Evolutionary conservation across 768 basidiomycete genomes (phyloP).

Genomic region (Suillus spraguei): DNA sequence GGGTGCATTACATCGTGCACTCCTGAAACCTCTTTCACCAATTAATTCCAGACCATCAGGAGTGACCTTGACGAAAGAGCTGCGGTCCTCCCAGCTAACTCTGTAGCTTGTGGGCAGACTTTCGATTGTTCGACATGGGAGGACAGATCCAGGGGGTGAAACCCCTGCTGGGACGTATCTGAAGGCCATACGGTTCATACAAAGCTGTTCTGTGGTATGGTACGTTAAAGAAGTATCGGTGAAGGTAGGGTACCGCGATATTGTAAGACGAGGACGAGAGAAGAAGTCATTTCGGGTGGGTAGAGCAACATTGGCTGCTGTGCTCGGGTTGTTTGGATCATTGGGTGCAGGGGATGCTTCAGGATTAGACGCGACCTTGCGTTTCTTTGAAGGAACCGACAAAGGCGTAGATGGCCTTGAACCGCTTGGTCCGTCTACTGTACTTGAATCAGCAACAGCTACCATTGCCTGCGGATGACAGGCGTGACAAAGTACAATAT

Average conservation of each 20-base stretch:
- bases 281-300: conserved; percentile 70
- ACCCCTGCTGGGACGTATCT: conserved; percentile 83
- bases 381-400: conserved; percentile 38
- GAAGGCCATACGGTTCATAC: conserved; percentile 75
- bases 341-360: conserved; percentile 62
- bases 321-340: conserved; percentile 43
- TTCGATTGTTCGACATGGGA: conserved; percentile 81
- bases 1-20: conserved; percentile 87
- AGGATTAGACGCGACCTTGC: conserved; percentile 51
- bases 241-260: conserved; percentile 76
- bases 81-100: conserved; percentile 92
- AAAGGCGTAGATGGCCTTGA: conserved; percentile 32
- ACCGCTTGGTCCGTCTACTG: background rate
- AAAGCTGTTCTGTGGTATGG: conserved; percentile 69
- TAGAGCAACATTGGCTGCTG: conserved; percentile 51
- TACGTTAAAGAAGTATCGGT: conserved; percentile 53
- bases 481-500: background rate
- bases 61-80: conserved; percentile 75
- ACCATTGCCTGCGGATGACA: conserved; percentile 6
- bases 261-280: conserved; percentile 67
- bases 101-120: conserved; percentile 69
- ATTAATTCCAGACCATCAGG: conserved; percentile 75
- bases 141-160: conserved; percentile 53
- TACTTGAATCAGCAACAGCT: background rate
- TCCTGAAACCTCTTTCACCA: conserved; percentile 89